These are phyloP conservation scores for Aureobasidium sp. DNA, from an alignment of 2,329 filamentous ascomycete species.

Conservation along the genomic window DNA sequence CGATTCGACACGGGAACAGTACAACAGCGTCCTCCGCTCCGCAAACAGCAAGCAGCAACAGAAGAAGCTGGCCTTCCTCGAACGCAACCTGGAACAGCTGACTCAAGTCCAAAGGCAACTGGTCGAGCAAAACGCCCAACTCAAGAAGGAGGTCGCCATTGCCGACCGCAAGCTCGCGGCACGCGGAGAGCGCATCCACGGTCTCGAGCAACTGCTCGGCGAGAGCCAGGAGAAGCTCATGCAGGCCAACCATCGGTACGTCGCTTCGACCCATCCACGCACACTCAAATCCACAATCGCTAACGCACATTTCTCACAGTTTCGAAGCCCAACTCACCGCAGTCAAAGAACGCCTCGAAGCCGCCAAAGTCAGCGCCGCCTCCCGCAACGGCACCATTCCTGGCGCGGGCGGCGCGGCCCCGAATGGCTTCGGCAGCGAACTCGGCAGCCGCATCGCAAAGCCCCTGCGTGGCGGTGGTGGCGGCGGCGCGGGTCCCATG, in stretches of 20 bases:
- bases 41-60: constrained; percentile 98
- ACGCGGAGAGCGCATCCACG: constrained; percentile 92
- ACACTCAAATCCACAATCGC: constrained; percentile 13
- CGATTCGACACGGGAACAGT: constrained; percentile 95
- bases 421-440: constrained; percentile 55
- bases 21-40: constrained; percentile 93
- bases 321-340: constrained; percentile 96
- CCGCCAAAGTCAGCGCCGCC: constrained; percentile 84
- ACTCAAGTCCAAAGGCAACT: constrained; percentile 96
- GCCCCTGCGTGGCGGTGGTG: constrained; percentile 50
- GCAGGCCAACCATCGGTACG: constrained; percentile 91
- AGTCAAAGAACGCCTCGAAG: constrained; percentile 95
- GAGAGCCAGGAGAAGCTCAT: constrained; percentile 98
- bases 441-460: constrained; percentile 58
- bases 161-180: constrained; percentile 95
- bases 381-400: constrained; percentile 45
- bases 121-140: constrained; percentile 90
- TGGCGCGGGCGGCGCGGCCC: constrained; percentile 30
- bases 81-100: constrained; percentile 94
- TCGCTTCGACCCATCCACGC: constrained; percentile 17
- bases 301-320: constrained; percentile 40
- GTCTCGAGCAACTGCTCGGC: constrained; percentile 81
- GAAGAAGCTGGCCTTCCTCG: constrained; percentile 99
- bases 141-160: constrained; percentile 99
- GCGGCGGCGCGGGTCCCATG: constrained; percentile 28